Evolutionary conservation across 345 rosid genomes (phyloP).

Genomic region (Sonneratia alba): DNA sequence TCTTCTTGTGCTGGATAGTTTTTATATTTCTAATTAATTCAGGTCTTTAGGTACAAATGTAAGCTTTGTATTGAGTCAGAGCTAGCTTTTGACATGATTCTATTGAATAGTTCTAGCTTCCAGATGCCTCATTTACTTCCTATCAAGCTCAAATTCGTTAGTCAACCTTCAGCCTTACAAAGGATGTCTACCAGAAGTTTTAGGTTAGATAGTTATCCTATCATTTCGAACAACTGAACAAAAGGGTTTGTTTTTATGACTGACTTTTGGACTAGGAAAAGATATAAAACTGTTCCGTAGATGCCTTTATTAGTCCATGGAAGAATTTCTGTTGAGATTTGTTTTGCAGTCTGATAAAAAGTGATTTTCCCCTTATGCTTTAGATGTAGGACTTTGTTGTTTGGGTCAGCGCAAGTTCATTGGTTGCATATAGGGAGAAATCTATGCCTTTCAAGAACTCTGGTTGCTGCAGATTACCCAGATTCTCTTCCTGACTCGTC

Average conservation of each 20-base stretch:
- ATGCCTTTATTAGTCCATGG: background rate
- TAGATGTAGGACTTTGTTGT: slow-evolving; percentile 40
- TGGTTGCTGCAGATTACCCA: slow-evolving; percentile 95
- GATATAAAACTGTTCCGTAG: background rate
- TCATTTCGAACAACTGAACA: background rate
- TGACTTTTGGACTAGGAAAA: background rate
- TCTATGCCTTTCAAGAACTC: slow-evolving; percentile 56
- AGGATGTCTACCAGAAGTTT: background rate
- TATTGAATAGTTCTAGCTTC: background rate
- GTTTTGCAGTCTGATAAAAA: background rate
- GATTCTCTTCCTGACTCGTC: slow-evolving; percentile 91
- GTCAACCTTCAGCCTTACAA: background rate
- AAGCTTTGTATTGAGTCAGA: background rate
- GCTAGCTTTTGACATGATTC: background rate
- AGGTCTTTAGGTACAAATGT: background rate
- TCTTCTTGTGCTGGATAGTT: background rate
- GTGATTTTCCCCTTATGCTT: slow-evolving; percentile 19
- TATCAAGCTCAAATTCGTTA: background rate
- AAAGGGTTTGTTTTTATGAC: background rate
- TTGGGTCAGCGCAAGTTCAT: slow-evolving; percentile 45
- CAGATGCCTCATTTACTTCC: background rate
- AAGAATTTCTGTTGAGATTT: background rate
- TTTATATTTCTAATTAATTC: background rate
- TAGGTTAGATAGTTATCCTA: background rate
- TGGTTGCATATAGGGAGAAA: slow-evolving; percentile 48